Base-by-base conservation (phyloP, 257 asterid genomes). In the Coffea canephora region DNA sequence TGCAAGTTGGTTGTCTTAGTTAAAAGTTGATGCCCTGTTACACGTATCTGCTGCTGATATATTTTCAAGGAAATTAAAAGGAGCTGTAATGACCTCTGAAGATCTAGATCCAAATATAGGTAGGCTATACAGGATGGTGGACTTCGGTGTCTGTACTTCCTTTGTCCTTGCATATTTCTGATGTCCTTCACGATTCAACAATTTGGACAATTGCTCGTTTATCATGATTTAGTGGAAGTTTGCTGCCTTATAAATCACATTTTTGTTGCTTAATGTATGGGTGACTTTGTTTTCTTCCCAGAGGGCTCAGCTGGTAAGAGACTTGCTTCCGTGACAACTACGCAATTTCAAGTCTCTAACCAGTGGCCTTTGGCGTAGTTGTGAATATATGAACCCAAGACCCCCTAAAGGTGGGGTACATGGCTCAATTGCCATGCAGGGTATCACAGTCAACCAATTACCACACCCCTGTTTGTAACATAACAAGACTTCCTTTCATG, bases 301-400 rank as follows among this genome's bases (percentile, higher is more conserved):
- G 23, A 19, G 55, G 57, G 64, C 41, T 75, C 59, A 59, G 57
- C 59, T 61, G 79, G 71, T 59, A 49, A 55, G 23, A 75, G 48
- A 43, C 25, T 61, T 43, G 36, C 68, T 23, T 62, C 46, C 50
- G 4, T 45, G 25, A 46, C 21, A 13, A 49, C 14, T 45, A 21
- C 45, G 41, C 39, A 46, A 25, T 10, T n/a, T 25, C 50, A 7
- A 71, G 75, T 71, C 27, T 69, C 41, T 39, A 2, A 48, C 36
- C 0, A 7, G 48, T 75, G 78, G 78, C 57, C 25, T 59, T 21
- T 75, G 57, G 57, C 36, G 12, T 45, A 27, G 52, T 75, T 41
- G 41, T 57, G 14, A 55, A 3, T 8, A 2, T 75, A 39, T 75
- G 43, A 23, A 36, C 15, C 50, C 43, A 13, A 21, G 39, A 61